Evolutionary conservation across 2,329 filamentous ascomycete species (phyloP).

Genomic region (Torrubiellomyces zombiae): DNA sequence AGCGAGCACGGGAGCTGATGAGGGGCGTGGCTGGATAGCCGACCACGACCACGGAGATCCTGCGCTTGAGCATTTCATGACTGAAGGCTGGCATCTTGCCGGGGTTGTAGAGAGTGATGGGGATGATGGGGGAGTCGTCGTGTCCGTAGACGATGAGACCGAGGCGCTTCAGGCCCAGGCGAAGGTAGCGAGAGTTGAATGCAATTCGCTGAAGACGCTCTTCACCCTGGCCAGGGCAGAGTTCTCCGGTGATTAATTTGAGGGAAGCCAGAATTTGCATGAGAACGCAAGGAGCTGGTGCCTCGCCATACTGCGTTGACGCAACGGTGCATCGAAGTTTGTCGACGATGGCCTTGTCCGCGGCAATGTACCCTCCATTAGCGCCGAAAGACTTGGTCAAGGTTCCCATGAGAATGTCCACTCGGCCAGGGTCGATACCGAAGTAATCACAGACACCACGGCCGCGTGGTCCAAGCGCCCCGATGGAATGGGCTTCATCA

Average conservation of each 20-base stretch:
- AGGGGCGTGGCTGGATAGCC: constrained; percentile 93
- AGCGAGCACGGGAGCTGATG: constrained; percentile 84
- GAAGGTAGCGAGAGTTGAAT: constrained; percentile 97
- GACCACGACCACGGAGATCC: constrained; percentile 93
- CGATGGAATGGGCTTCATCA: constrained; percentile 92
- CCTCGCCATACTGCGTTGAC: constrained; percentile 73
- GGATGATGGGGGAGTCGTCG: constrained; percentile 94
- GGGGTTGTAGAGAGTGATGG: constrained; percentile 89
- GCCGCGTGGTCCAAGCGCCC: constrained; percentile 74
- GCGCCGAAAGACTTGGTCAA: constrained; percentile 97
- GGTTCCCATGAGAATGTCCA: constrained; percentile 96
- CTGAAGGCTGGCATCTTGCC: constrained; percentile 98
- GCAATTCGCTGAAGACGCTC: constrained; percentile 90
- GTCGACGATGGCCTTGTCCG: constrained; percentile 78
- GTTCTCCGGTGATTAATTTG: constrained; percentile 74
- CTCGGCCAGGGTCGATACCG: constrained; percentile 67
- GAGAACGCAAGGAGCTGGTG: constrained; percentile 72
- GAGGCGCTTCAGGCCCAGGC: constrained; percentile 87
- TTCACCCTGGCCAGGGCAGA: constrained; percentile 80
- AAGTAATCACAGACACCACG: constrained; percentile 97
- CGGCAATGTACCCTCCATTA: constrained; percentile 90
- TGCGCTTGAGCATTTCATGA: constrained; percentile 94
- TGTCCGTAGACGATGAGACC: constrained; percentile 95
- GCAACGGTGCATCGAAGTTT: constrained; percentile 79
- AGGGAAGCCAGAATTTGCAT: constrained; percentile 81